Evolutionary conservation across 495 filamentous ascomycete genomes (phyloP).

Genomic region (Hyaloscypha variabilis): DNA sequence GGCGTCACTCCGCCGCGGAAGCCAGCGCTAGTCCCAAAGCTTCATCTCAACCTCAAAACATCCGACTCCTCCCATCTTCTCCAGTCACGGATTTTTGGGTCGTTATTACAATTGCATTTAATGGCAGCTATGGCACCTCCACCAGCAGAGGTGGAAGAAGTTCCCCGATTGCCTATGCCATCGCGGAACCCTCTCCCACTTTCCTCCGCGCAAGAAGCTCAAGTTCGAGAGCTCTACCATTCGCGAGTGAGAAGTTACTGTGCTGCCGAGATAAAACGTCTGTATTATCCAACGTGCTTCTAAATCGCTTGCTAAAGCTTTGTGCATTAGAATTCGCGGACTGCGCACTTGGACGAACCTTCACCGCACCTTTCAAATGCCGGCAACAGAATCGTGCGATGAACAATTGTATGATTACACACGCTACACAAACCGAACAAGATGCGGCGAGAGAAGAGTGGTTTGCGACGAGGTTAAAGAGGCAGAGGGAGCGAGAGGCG

Average conservation of each 20-base stretch:
- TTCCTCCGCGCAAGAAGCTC: slow-evolving; percentile 85
- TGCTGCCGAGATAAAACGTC: slow-evolving; percentile 75
- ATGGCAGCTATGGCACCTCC: slow-evolving; percentile 33
- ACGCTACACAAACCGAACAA: slow-evolving; percentile 82
- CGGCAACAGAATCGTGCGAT: slow-evolving; percentile 76
- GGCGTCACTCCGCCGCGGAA: neutral
- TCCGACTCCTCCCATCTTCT: slow-evolving; percentile 9
- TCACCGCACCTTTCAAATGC: slow-evolving; percentile 84
- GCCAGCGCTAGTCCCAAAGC: neutral
- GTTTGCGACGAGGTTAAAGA: slow-evolving; percentile 74
- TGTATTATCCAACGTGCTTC: slow-evolving; percentile 10
- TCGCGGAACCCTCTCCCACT: slow-evolving; percentile 88
- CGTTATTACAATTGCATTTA: neutral
- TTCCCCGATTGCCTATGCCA: slow-evolving; percentile 51
- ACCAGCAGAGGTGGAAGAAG: slow-evolving; percentile 20
- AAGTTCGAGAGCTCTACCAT: slow-evolving; percentile 89
- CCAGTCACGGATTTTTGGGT: neutral
- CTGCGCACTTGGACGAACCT: slow-evolving; percentile 83
- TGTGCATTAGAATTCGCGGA: slow-evolving; percentile 59
- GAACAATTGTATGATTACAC: slow-evolving; percentile 89
- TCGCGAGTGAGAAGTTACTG: slow-evolving; percentile 80
- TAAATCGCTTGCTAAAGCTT: neutral
- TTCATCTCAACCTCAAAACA: slow-evolving; percentile 11
- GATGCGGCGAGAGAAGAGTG: slow-evolving; percentile 92
- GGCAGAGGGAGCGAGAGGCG: slow-evolving; percentile 62